These are phyloP conservation scores for Myriangium duriaei DNA, from an alignment of 2,329 filamentous ascomycete genomes.

Conservation along the genomic window DNA sequence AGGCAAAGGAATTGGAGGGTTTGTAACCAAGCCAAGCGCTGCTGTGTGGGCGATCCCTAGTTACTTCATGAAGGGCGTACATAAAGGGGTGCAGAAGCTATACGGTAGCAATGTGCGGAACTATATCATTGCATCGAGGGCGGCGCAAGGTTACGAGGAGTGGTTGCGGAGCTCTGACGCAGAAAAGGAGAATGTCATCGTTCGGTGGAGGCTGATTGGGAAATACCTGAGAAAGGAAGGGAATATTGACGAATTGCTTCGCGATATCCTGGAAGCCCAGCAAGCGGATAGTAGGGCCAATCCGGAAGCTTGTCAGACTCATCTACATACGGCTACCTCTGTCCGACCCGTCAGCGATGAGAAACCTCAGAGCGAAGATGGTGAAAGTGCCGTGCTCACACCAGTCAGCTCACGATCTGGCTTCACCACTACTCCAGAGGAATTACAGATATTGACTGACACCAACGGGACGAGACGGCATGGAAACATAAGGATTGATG, in stretches of 20 bases:
- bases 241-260: constrained; percentile 36
- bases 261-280: constrained; percentile 12
- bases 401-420: too few species aligned
- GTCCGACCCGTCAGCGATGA: too few species aligned
- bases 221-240: constrained; percentile 41
- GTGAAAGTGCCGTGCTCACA: too few species aligned
- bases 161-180: constrained; percentile 38
- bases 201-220: constrained; percentile 46
- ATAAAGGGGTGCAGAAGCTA: constrained; percentile 53
- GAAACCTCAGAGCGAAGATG: too few species aligned
- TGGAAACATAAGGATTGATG: neutral
- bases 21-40: constrained; percentile 62
- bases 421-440: too few species aligned
- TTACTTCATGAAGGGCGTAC: constrained; percentile 60
- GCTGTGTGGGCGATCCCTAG: constrained; percentile 47
- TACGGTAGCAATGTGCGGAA: constrained; percentile 57
- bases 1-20: constrained; percentile 63
- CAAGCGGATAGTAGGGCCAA: neutral
- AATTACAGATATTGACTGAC: too few species aligned
- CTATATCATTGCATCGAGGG: constrained; percentile 62
- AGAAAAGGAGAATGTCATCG: constrained; percentile 51
- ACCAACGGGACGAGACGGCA: neutral
- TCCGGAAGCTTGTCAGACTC: too few species aligned
- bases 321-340: too few species aligned
- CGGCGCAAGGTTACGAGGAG: constrained; percentile 58